Conservation (phyloP, 2,329 filamentous ascomycete genomes). For the Xenosphaeropsis pyriputrescens region DNA sequence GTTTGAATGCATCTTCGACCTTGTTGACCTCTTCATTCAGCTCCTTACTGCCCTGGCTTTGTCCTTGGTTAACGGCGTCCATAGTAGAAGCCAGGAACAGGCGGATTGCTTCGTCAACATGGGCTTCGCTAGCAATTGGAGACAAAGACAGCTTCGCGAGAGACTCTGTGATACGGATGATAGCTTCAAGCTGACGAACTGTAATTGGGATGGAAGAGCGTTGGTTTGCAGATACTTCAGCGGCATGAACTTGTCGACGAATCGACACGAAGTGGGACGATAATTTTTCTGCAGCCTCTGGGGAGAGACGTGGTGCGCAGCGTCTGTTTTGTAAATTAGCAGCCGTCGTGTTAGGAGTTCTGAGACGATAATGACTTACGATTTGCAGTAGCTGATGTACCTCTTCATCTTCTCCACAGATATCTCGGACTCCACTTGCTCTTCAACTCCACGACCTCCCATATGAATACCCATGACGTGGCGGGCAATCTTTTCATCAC, state of each 20-base stretch:
- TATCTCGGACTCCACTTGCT: conserved; percentile 75
- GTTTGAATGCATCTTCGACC: conserved; percentile 77
- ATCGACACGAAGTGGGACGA: conserved; percentile 97
- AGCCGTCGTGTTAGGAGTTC: background rate
- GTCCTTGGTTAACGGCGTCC: conserved; percentile 90
- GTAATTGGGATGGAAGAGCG: conserved; percentile 95
- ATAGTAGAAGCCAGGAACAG: conserved; percentile 94
- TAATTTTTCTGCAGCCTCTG: conserved; percentile 87
- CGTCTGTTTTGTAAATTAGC: conserved; percentile 35
- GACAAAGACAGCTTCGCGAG: conserved; percentile 83
- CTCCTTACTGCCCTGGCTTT: conserved; percentile 70
- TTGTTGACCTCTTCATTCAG: conserved; percentile 80
- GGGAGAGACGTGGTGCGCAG: conserved; percentile 80
- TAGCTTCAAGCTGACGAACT: conserved; percentile 90
- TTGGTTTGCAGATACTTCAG: conserved; percentile 78
- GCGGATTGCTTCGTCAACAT: conserved; percentile 94
- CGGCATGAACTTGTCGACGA: conserved; percentile 80
- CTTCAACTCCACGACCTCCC: conserved; percentile 71
- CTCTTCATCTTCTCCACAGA: conserved; percentile 93
- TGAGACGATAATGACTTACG: conserved; percentile 37
- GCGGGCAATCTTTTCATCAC: conserved; percentile 85
- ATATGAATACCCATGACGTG: conserved; percentile 98
- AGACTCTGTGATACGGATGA: conserved; percentile 92
- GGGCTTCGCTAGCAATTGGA: conserved; percentile 72
- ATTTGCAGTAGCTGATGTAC: conserved; percentile 94